These are phyloP conservation scores for Ganoderma lingzhi DNA, from an alignment of 1,284 basidiomycete species.

Conservation along the genomic window DNA sequence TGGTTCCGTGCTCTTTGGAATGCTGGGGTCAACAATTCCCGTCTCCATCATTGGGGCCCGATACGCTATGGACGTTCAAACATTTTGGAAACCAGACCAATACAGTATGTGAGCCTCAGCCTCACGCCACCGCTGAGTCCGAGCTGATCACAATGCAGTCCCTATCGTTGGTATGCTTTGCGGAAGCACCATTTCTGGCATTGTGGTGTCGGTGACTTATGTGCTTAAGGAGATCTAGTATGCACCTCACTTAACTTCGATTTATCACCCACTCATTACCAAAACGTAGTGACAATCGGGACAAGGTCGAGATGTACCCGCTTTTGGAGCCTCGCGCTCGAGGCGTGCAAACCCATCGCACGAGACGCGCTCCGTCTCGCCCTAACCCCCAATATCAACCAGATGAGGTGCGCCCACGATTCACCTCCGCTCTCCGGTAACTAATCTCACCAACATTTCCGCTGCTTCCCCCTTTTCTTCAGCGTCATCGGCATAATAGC, in stretches of 20 bases:
- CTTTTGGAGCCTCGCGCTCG: conserved; percentile 83
- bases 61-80: conserved; percentile 80
- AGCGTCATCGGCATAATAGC: conserved; percentile 85
- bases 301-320: conserved; percentile 84
- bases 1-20: conserved; percentile 68
- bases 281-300: conserved; percentile 71
- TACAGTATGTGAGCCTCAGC: conserved; percentile 60
- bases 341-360: conserved; percentile 82
- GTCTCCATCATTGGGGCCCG: conserved; percentile 79
- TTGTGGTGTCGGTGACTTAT: conserved; percentile 73
- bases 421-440: background rate
- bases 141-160: conserved; percentile 53
- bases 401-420: conserved; percentile 71
- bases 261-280: background rate
- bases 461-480: background rate
- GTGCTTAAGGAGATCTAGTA: conserved; percentile 74
- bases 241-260: conserved; percentile 34
- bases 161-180: conserved; percentile 91
- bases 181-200: conserved; percentile 78
- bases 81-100: conserved; percentile 85
- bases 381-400: conserved; percentile 82
- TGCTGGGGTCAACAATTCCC: conserved; percentile 81
- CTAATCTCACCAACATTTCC: background rate
- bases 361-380: conserved; percentile 81
- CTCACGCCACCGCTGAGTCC: background rate